These are phyloP conservation scores for Microglena sp. DNA, from an alignment of 139 green algal genomes.

Conservation along the genomic window DNA sequence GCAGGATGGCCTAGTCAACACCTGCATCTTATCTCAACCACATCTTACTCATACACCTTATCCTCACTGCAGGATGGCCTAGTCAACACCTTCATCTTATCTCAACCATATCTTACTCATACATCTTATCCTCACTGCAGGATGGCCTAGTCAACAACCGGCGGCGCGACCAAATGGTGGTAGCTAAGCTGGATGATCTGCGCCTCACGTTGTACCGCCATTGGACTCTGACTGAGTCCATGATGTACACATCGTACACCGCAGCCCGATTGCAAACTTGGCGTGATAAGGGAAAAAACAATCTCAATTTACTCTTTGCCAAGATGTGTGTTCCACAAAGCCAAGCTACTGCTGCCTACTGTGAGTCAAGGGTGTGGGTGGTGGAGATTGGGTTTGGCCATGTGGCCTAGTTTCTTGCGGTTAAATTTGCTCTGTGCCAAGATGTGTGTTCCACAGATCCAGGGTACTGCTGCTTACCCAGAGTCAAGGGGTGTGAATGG, in stretches of 20 bases:
- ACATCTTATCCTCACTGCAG: too few species aligned
- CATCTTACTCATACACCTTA: too few species aligned
- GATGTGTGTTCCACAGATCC: background rate
- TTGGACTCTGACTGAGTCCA: slow-evolving; percentile 80
- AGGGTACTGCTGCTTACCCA: background rate
- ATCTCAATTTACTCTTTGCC: slow-evolving; percentile 62
- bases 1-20: too few species aligned
- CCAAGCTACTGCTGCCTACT: slow-evolving; percentile 36
- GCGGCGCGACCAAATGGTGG: slow-evolving; percentile 9
- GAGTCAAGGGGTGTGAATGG: background rate
- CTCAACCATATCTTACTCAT: too few species aligned
- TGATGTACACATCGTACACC: slow-evolving; percentile 72
- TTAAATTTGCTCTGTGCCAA: background rate
- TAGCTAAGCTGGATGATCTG: slow-evolving; percentile 16
- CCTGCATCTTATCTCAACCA: too few species aligned
- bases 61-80: too few species aligned
- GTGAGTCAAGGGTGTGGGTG: too few species aligned
- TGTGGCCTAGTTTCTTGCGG: background rate
- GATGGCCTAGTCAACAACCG: too few species aligned
- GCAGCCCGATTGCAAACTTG: slow-evolving; percentile 68
- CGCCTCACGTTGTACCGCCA: slow-evolving; percentile 54
- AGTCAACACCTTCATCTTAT: too few species aligned
- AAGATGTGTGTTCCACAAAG: slow-evolving; percentile 62
- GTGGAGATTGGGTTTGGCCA: background rate
- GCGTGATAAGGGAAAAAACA: slow-evolving; percentile 51